Evolutionary conservation across 2,329 filamentous ascomycete genomes (phyloP).

Genomic region (Colletotrichum sidae): DNA sequence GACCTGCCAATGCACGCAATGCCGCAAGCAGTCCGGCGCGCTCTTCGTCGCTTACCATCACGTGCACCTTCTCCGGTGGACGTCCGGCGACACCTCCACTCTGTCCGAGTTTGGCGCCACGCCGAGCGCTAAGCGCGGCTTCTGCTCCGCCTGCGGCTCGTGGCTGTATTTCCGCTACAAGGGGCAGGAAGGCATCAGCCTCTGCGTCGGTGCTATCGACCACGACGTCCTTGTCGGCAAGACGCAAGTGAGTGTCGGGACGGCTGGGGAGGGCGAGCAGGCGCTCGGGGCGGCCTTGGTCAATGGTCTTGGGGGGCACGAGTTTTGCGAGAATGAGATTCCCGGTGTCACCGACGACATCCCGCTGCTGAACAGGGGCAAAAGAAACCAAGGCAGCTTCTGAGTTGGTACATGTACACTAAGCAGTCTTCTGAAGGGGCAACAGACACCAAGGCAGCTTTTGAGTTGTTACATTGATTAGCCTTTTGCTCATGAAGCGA

Average conservation of each 20-base stretch:
- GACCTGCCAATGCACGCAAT: constrained; percentile 68
- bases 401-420: too few species aligned
- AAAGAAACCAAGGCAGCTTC: neutral
- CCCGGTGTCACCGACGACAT: constrained; percentile 60
- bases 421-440: neutral
- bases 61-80: constrained; percentile 53
- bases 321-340: constrained; percentile 59
- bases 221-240: constrained; percentile 50
- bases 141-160: constrained; percentile 62
- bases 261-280: constrained; percentile 22
- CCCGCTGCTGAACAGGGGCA: constrained; percentile 25
- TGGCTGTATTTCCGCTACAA: constrained; percentile 59
- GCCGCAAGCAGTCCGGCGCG: constrained; percentile 62
- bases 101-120: constrained; percentile 56
- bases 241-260: neutral
- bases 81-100: constrained; percentile 42
- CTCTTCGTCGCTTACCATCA: constrained; percentile 57
- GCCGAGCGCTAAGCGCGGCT: constrained; percentile 54
- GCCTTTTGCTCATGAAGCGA: too few species aligned
- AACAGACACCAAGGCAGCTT: neutral
- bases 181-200: constrained; percentile 42
- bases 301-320: constrained; percentile 48
- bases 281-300: constrained; percentile 54
- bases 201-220: constrained; percentile 60
- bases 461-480: too few species aligned